Evolutionary conservation across 1,284 basidiomycete species (phyloP).

Genomic region (Afroboletus lepidellus): DNA sequence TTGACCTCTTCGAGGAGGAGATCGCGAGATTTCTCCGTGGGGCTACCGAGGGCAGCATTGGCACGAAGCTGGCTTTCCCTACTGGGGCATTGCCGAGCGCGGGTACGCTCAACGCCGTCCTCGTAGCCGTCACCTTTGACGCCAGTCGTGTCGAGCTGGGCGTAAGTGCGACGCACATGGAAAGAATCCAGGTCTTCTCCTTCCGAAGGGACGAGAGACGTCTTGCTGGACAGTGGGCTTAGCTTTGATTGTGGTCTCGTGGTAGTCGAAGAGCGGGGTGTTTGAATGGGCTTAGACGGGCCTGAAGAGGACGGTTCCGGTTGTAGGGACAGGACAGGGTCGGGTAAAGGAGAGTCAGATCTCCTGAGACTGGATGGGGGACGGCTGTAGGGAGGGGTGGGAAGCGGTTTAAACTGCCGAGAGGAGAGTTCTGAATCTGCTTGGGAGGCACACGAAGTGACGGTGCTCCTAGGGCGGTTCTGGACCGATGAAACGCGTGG

Average conservation of each 20-base stretch:
- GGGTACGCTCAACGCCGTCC: slow-evolving; percentile 89
- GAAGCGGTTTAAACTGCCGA: slow-evolving; percentile 22
- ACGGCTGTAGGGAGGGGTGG: slow-evolving; percentile 36
- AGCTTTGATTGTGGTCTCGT: slow-evolving; percentile 38
- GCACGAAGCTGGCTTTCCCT: slow-evolving; percentile 58
- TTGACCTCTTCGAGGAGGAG: slow-evolving; percentile 63
- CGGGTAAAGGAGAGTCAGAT: slow-evolving; percentile 27
- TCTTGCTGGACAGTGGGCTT: slow-evolving; percentile 47
- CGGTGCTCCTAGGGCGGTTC: slow-evolving; percentile 24
- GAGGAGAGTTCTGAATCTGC: slow-evolving; percentile 20
- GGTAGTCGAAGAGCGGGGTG: slow-evolving; percentile 35
- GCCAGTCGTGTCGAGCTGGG: slow-evolving; percentile 77
- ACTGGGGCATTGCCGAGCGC: slow-evolving; percentile 71
- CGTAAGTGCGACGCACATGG: slow-evolving; percentile 87
- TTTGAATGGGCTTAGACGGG: slow-evolving; percentile 27
- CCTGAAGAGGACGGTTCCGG: slow-evolving; percentile 13
- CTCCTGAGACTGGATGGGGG: slow-evolving; percentile 24
- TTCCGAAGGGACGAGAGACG: slow-evolving; percentile 63
- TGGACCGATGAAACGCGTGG: slow-evolving; percentile 23
- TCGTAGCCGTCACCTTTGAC: slow-evolving; percentile 91
- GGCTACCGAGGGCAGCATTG: slow-evolving; percentile 53
- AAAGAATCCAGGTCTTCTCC: slow-evolving; percentile 85
- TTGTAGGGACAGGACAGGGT: slow-evolving; percentile 13
- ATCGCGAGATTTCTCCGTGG: slow-evolving; percentile 57
- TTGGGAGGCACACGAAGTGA: slow-evolving; percentile 31